A percentile compares a stretch with the other conserved stretches of the same genome.
These are phyloP conservation scores for Talaromyces sp. DNA, from an alignment of 2,329 filamentous ascomycete genomes.

Conservation along the genomic window DNA sequence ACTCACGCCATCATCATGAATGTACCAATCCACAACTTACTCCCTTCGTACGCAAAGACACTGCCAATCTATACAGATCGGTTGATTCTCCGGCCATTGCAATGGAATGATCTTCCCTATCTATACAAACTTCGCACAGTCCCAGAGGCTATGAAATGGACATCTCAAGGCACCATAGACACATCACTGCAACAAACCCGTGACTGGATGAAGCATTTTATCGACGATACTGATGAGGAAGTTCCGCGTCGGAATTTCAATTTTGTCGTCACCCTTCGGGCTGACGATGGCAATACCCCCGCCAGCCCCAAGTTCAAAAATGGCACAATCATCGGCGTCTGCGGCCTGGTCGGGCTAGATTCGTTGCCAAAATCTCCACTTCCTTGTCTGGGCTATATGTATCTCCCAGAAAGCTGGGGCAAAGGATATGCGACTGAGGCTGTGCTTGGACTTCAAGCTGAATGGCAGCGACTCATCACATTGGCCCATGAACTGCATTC, in stretches of 20 bases:
- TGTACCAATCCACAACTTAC: not conserved
- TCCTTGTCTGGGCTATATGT: constrained; percentile 2
- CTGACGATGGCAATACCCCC: not conserved
- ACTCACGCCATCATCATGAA: not conserved
- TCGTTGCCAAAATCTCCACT: constrained; percentile 1
- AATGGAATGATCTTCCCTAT: not conserved
- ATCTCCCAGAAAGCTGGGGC: constrained; percentile 1
- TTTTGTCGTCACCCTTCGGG: constrained; percentile 1
- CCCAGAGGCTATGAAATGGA: constrained; percentile 6
- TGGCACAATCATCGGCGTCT: not conserved
- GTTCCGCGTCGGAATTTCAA: constrained; percentile 3
- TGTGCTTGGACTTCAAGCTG: not conserved
- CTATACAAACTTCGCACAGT: not conserved
- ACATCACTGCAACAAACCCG: not conserved
- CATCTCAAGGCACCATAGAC: not conserved
- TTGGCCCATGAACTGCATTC: not conserved
- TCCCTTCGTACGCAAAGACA: not conserved
- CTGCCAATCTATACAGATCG: not conserved
- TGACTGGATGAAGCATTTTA: constrained; percentile 1
- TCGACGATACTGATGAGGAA: not conserved
- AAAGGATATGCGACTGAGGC: constrained; percentile 6
- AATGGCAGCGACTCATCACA: not conserved
- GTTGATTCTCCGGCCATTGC: constrained; percentile 2
- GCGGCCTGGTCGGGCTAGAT: not conserved
- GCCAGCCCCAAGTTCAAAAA: not conserved